phyloP scores from a whole-genome alignment of 331 rosid genomes.

The Stylosanthes scabra region DNA sequence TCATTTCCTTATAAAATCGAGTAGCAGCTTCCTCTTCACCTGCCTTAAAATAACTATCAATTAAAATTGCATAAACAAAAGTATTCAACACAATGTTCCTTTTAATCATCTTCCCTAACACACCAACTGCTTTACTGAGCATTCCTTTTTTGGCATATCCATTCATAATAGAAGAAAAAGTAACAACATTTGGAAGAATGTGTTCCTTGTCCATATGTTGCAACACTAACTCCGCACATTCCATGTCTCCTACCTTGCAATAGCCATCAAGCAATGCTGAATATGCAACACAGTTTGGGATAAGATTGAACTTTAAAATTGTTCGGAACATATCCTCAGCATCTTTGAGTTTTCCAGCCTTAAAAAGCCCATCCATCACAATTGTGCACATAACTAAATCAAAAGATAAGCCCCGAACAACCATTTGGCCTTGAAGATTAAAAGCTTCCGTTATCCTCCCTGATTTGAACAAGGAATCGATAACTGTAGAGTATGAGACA shows the following conservation, averaged over 20 bases:
- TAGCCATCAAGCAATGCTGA: constrained; percentile 74
- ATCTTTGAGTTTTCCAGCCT: constrained; percentile 62
- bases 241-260: constrained; percentile 76
- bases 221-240: constrained; percentile 60
- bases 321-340: constrained; percentile 65
- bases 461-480: constrained; percentile 66
- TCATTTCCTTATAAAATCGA: constrained; percentile 76
- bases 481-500: constrained; percentile 69
- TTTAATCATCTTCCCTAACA: constrained; percentile 65
- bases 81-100: constrained; percentile 66
- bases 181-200: constrained; percentile 67
- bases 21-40: constrained; percentile 69
- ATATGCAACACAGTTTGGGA: constrained; percentile 76
- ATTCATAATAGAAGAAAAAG: constrained; percentile 77
- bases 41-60: constrained; percentile 69
- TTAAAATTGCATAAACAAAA: constrained; percentile 67
- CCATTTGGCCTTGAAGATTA: constrained; percentile 70
- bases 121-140: constrained; percentile 66
- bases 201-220: constrained; percentile 64
- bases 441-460: constrained; percentile 71
- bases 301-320: constrained; percentile 58
- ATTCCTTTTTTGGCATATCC: constrained; percentile 83
- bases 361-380: constrained; percentile 81
- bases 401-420: constrained; percentile 68
- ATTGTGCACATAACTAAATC: constrained; percentile 71